phyloP scores from a whole-genome alignment of 345 rosid genomes.

The Salix exigua region DNA sequence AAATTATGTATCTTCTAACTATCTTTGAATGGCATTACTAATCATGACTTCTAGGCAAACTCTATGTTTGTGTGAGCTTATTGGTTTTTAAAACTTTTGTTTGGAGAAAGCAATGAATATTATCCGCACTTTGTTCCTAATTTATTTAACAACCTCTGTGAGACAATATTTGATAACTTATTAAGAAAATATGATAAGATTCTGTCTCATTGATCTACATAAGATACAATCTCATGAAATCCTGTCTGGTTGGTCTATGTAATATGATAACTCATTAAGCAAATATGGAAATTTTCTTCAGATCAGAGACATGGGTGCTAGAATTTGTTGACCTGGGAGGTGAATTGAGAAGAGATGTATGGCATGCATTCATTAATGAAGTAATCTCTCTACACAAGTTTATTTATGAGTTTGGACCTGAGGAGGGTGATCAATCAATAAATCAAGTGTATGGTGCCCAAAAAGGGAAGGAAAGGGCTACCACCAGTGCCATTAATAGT shows the following conservation, averaged over 20 bases:
- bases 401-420: conserved; percentile 68
- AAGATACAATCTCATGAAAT: neutral
- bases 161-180: neutral
- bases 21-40: neutral
- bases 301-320: conserved; percentile 72
- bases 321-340: conserved; percentile 98
- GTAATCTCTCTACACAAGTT: conserved; percentile 78
- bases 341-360: conserved; percentile 86
- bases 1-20: neutral
- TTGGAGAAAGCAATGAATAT: neutral
- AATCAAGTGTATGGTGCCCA: conserved; percentile 69
- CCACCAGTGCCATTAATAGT: conserved; percentile 54
- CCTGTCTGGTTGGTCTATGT: neutral
- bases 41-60: neutral
- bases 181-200: neutral
- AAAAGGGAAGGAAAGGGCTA: conserved; percentile 80
- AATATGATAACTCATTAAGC: neutral
- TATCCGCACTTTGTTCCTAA: neutral
- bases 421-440: conserved; percentile 51
- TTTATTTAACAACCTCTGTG: neutral
- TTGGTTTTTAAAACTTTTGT: neutral
- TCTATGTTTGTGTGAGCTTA: neutral
- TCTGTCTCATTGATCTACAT: neutral
- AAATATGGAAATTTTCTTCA: conserved; percentile 26
- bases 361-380: conserved; percentile 86